phyloP scores from a whole-genome alignment of 495 filamentous ascomycete species.

The Neurospora intermedia region DNA sequence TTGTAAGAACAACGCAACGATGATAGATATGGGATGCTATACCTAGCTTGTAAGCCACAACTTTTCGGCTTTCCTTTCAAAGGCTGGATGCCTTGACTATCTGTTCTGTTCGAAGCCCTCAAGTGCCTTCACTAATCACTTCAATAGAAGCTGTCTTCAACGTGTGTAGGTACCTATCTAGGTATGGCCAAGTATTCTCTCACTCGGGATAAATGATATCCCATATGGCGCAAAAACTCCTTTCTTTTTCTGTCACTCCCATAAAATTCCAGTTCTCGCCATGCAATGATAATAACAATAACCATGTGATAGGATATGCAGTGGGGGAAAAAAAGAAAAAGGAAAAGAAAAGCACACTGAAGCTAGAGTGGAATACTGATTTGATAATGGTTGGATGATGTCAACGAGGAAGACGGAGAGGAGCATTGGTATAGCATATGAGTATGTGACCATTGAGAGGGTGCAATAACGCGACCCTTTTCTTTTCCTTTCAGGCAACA shows the following conservation, averaged over 20 bases:
- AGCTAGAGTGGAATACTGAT: background rate
- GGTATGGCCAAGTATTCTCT: background rate
- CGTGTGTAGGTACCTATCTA: background rate
- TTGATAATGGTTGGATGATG: background rate
- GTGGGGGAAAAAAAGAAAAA: background rate
- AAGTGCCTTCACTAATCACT: background rate
- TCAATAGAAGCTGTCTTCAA: background rate
- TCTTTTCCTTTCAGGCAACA: background rate
- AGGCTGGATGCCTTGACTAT: background rate
- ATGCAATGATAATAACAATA: background rate
- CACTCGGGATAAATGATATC: background rate
- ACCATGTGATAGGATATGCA: background rate
- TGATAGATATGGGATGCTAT: no score
- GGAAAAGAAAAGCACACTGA: background rate
- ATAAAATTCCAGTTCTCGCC: background rate
- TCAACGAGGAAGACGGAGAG: background rate
- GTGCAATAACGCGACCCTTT: background rate
- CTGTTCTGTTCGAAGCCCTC: background rate
- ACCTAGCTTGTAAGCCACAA: no score
- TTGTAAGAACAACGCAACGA: no score
- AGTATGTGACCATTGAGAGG: background rate
- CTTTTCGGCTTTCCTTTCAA: background rate
- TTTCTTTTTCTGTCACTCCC: background rate
- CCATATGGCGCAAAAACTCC: background rate
- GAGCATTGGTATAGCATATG: background rate